Conservation (phyloP, 1,139 yeast species). For the Saccharomyces hybrid region DNA sequence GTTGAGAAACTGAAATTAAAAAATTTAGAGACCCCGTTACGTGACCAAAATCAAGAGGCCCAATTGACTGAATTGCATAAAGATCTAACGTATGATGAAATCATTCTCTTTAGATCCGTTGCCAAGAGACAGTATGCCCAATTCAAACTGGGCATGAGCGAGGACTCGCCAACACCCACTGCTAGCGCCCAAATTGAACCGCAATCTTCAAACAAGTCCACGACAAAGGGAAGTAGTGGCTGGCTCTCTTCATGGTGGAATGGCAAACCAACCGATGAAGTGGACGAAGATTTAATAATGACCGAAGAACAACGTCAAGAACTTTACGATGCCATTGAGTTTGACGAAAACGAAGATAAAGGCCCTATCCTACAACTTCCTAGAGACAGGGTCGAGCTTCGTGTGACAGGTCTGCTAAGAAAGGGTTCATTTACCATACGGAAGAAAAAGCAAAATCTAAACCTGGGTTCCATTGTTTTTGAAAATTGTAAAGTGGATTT, state of each 20-base stretch:
- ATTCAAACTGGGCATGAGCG: slow-evolving; percentile 36
- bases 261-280: slow-evolving; percentile 24
- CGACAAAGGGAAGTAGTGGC: slow-evolving; percentile 30
- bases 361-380: slow-evolving; percentile 58
- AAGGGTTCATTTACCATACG: slow-evolving; percentile 70
- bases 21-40: slow-evolving; percentile 25
- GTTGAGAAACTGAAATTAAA: slow-evolving; percentile 41
- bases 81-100: slow-evolving; percentile 63
- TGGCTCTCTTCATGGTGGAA: slow-evolving; percentile 63
- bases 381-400: slow-evolving; percentile 59
- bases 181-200: slow-evolving; percentile 17
- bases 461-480: slow-evolving; percentile 69
- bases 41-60: slow-evolving; percentile 32
- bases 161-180: slow-evolving; percentile 1
- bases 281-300: slow-evolving; percentile 36
- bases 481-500: slow-evolving; percentile 75
- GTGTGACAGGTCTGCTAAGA: slow-evolving; percentile 58
- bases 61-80: slow-evolving; percentile 50
- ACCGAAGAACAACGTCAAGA: slow-evolving; percentile 72
- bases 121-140: slow-evolving; percentile 61
- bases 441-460: slow-evolving; percentile 34
- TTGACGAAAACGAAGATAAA: slow-evolving; percentile 58
- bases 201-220: slow-evolving; percentile 14
- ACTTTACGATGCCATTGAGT: slow-evolving; percentile 87
- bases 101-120: slow-evolving; percentile 74